Percentiles rank a stretch among this genome's conserved stretches.
phyloP scores from a whole-genome alignment of 306 rosid species.

The Gynostemma pentaphyllum region DNA sequence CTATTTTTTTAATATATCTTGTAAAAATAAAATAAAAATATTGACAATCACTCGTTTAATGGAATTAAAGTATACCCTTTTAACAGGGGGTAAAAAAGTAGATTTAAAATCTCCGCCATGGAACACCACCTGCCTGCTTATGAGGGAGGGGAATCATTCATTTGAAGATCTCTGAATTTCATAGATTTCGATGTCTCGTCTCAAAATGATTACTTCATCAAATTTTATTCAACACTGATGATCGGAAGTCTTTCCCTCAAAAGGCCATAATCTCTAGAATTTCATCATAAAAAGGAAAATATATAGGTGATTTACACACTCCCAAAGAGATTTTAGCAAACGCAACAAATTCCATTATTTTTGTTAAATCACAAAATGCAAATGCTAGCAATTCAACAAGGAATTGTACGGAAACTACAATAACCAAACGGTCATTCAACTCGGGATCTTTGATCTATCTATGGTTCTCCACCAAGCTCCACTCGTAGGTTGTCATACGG shows the following conservation, averaged over 20 bases:
- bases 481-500: slow-evolving; percentile 83
- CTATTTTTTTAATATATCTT: no score
- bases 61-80: no score
- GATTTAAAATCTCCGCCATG: no score
- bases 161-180: not conserved
- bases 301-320: not conserved
- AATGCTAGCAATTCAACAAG: slow-evolving; percentile 19
- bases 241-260: not conserved
- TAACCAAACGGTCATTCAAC: slow-evolving; percentile 16
- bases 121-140: no score
- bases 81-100: no score
- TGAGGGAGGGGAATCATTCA: no score
- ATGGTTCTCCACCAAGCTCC: slow-evolving; percentile 90
- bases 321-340: slow-evolving; percentile 6
- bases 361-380: not conserved
- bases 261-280: not conserved
- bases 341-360: slow-evolving; percentile 10
- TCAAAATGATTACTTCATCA: not conserved
- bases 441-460: slow-evolving; percentile 19
- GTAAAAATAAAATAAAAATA: no score
- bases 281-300: not conserved
- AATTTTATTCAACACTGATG: not conserved
- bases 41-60: no score
- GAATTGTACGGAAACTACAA: slow-evolving; percentile 24
- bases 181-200: not conserved